Conservation (phyloP, 257 asterid species). For the Hygrophila difformis region DNA sequence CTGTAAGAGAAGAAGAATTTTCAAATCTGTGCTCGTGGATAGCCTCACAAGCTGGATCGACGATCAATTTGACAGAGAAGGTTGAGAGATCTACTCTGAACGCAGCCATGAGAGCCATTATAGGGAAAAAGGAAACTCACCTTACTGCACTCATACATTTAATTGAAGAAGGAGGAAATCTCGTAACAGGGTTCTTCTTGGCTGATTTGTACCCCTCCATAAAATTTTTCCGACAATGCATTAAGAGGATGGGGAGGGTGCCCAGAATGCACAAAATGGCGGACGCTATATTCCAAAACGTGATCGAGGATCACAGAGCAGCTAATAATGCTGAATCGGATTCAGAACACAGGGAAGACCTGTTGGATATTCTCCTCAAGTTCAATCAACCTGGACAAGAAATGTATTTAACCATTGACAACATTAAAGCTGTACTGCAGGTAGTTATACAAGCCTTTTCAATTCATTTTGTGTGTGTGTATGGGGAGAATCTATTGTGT, state of each 20-base stretch:
- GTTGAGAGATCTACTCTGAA: not conserved
- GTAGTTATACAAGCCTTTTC: too few species aligned
- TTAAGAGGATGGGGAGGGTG: not conserved
- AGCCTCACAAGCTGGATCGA: not conserved
- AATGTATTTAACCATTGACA: not conserved
- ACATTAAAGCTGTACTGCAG: conserved; percentile 21
- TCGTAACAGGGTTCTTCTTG: not conserved
- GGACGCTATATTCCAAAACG: not conserved
- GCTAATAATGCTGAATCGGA: not conserved
- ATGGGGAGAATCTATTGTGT: too few species aligned
- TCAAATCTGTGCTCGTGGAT: not conserved
- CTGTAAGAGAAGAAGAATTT: not conserved
- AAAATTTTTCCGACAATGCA: not conserved
- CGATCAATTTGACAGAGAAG: not conserved
- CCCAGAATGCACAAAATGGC: not conserved
- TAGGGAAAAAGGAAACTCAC: not conserved
- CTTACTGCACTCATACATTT: not conserved
- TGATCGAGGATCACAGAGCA: not conserved
- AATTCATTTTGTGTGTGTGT: too few species aligned
- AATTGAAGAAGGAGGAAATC: not conserved
- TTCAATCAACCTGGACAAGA: conserved; percentile 6
- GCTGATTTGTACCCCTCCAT: not conserved
- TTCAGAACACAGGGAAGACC: conserved; percentile 11
- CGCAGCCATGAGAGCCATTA: not conserved
- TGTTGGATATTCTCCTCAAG: conserved; percentile 21